A percentile compares a stretch with the other conserved stretches of the same genome.
Conservation (phyloP, 192 early-diverging fungal species). For the Coemansia furcata region DNA sequence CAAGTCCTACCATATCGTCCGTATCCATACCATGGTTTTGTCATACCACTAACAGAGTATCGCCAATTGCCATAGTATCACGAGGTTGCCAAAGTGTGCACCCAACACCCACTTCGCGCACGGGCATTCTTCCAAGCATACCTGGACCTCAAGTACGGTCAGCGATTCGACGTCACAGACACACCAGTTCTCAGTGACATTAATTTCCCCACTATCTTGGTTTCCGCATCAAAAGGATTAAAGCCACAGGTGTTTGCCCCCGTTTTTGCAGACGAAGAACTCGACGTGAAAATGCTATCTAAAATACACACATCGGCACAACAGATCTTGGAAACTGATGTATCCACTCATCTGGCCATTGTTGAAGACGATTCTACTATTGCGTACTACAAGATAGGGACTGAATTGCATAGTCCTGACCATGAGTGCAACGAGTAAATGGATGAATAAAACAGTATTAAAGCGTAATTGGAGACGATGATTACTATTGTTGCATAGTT, state of each 20-base stretch:
- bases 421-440: background rate
- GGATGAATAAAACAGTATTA: too few species aligned
- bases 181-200: background rate
- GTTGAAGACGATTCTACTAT: slow-evolving; percentile 39
- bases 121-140: slow-evolving; percentile 36
- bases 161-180: background rate
- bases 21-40: background rate
- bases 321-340: background rate
- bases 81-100: slow-evolving; percentile 27
- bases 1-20: background rate
- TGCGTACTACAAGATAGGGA: slow-evolving; percentile 24
- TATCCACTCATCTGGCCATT: slow-evolving; percentile 25
- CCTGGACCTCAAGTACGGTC: slow-evolving; percentile 41
- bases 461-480: too few species aligned
- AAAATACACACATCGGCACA: background rate
- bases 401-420: background rate
- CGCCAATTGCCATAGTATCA: slow-evolving; percentile 12
- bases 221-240: background rate
- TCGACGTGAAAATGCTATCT: background rate
- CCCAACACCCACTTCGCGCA: slow-evolving; percentile 9
- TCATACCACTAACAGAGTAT: background rate
- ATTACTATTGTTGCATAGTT: too few species aligned
- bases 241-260: slow-evolving; percentile 23
- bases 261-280: slow-evolving; percentile 15
- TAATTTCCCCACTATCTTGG: slow-evolving; percentile 6